Base-by-base conservation (phyloP, 805 yeast species). In the Candida germanica region DNA sequence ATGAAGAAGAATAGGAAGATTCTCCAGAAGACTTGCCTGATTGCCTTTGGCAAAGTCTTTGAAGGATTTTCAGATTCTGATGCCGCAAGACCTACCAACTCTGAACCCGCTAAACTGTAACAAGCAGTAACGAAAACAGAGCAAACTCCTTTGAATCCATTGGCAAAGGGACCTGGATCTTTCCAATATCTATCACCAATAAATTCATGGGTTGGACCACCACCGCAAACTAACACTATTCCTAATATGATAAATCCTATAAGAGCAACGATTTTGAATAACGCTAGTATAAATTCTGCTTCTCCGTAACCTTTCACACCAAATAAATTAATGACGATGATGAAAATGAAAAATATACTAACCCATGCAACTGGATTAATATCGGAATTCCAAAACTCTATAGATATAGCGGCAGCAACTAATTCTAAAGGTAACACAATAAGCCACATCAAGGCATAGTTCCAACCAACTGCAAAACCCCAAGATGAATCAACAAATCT, bases 21-120 rank as follows among this genome's bases (percentile, higher is more conserved):
- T 50, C 73, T 51, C 69, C 71, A 62, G 45, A 67, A 66, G 2
- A 66, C 70, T 42, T 67, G 71, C 38, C 61, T 61, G 22, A 66
- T 58, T 11, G 73, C 73, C 30, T 51, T 57, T 10, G 73, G 73
- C 36, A 67, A 52, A 2, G 63, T 55, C 30, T 56, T 54, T 13
- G 61, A 40, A 1, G 73, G 73, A 44, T 67, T 58, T 25, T 51
- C 54, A 3, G 66, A 58, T 46, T 67, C 73, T 9, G 65, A 64
- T 16, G 62, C 58, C 5, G 69, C 64, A 31, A 63, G 53, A 8
- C 66, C 68, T 16, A 61, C 63, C 50, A 63, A 53, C 44, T 63
- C 69, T 26, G 59, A 49, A 10, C 69, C 69, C 2, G 64, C 67
- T 24, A 63, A 50, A 19, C 61, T 52, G 38, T 61, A 63, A 8